phyloP scores from a whole-genome alignment of 2,329 filamentous ascomycete genomes.

The Fusarium lyarnte region DNA sequence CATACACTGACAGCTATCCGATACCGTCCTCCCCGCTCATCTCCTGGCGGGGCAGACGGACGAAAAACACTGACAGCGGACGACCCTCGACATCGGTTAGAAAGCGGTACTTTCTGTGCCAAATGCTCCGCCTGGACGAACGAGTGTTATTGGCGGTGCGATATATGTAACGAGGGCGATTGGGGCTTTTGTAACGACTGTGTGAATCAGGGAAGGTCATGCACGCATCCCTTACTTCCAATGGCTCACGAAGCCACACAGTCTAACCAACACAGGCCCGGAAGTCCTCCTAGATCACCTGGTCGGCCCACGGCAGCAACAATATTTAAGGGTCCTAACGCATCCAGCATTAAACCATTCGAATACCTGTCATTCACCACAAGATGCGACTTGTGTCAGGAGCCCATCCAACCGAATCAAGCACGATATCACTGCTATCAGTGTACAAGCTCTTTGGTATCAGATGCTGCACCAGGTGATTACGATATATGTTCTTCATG shows the following conservation, averaged over 20 bases:
- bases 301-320: conserved; percentile 59
- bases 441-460: conserved; percentile 66
- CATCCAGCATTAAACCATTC: conserved; percentile 63
- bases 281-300: conserved; percentile 53
- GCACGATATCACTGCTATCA: conserved; percentile 82
- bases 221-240: conserved; percentile 83
- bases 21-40: conserved; percentile 61
- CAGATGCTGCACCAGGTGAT: conserved; percentile 69
- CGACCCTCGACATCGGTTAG: conserved; percentile 73
- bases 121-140: conserved; percentile 79
- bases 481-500: conserved; percentile 87
- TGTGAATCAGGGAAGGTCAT: conserved; percentile 83
- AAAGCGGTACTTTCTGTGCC: conserved; percentile 86
- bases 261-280: conserved; percentile 48
- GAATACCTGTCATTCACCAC: conserved; percentile 77
- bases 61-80: conserved; percentile 70
- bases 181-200: conserved; percentile 95
- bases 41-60: conserved; percentile 63
- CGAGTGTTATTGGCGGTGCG: conserved; percentile 90
- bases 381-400: conserved; percentile 80
- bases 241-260: conserved; percentile 68
- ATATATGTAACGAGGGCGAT: conserved; percentile 86
- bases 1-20: conserved; percentile 69
- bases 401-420: conserved; percentile 74
- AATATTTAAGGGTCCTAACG: conserved; percentile 58